Evolutionary conservation across 1,284 basidiomycete species (phyloP).

Genomic region (Sporisorium scitamineum): DNA sequence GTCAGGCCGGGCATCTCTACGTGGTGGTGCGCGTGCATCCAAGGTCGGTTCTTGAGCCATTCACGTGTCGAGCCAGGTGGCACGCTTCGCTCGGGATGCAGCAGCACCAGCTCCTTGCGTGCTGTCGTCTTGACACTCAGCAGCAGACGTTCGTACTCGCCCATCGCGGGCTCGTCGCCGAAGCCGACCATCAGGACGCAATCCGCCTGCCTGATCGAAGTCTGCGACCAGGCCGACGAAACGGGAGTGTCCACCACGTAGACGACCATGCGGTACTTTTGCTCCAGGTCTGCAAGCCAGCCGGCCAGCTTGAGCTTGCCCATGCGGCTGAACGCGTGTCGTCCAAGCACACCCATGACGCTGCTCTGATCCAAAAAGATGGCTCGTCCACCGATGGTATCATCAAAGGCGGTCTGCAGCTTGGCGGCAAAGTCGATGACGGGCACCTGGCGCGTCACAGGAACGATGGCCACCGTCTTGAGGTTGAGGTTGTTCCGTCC

Average conservation of each 20-base stretch:
- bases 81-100: conserved; percentile 92
- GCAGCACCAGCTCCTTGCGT: conserved; percentile 91
- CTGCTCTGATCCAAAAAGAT: conserved; percentile 65
- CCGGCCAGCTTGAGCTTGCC: conserved; percentile 68
- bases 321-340: conserved; percentile 68
- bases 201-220: conserved; percentile 78
- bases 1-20: conserved; percentile 80
- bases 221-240: conserved; percentile 67
- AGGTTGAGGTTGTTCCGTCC: conserved; percentile 88
- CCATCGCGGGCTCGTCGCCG: conserved; percentile 82
- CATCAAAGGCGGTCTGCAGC: conserved; percentile 63
- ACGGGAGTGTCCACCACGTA: conserved; percentile 68
- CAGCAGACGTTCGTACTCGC: conserved; percentile 88
- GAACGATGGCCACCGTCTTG: conserved; percentile 88
- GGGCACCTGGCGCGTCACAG: conserved; percentile 72
- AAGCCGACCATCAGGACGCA: conserved; percentile 92
- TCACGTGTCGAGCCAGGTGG: conserved; percentile 90
- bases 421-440: conserved; percentile 65
- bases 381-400: conserved; percentile 61
- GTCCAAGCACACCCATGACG: conserved; percentile 67
- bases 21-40: conserved; percentile 92
- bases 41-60: conserved; percentile 96
- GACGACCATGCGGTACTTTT: conserved; percentile 65
- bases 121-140: conserved; percentile 96
- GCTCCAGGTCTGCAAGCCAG: conserved; percentile 68